phyloP scores from a whole-genome alignment of 2,329 filamentous ascomycete species.

The Periglandula ipomoeae region DNA sequence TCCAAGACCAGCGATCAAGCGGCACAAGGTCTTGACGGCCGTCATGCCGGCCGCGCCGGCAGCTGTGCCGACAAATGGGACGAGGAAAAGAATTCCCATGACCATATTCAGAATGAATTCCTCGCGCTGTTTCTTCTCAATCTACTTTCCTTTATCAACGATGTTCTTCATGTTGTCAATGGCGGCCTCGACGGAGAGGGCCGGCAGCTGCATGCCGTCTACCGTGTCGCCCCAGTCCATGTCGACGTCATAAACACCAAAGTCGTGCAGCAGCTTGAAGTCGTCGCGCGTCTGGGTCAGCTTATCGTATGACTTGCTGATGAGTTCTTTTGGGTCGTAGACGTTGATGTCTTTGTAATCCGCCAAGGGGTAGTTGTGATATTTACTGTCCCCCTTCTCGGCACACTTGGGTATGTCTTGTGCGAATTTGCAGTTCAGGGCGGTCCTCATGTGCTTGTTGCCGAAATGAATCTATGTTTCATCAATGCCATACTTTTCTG shows the following conservation, averaged over 20 bases:
- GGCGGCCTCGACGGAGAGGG: constrained; percentile 15
- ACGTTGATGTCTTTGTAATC: constrained; percentile 9
- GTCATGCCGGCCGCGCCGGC: constrained; percentile 13
- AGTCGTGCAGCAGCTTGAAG: constrained; percentile 4
- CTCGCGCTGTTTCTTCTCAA: constrained; percentile 13
- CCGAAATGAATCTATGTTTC: constrained; percentile 11
- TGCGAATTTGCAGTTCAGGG: constrained; percentile 10
- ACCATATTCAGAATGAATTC: constrained; percentile 23
- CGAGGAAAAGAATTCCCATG: constrained; percentile 36
- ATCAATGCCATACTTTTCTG: constrained; percentile 11
- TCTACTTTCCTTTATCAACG: constrained; percentile 15
- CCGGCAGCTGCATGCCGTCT: constrained; percentile 12
- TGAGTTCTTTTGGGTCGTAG: constrained; percentile 14
- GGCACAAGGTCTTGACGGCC: constrained; percentile 10
- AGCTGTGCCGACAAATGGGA: constrained; percentile 41
- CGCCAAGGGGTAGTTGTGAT: constrained; percentile 10
- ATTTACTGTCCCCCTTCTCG: constrained; percentile 7
- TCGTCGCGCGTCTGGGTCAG: constrained; percentile 2
- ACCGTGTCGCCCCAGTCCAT: constrained; percentile 6
- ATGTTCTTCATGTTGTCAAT: constrained; percentile 18
- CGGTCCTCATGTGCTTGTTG: background rate
- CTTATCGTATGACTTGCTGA: constrained; percentile 12
- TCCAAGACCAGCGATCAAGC: constrained; percentile 13
- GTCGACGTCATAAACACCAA: background rate
- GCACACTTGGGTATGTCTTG: constrained; percentile 7